Base-by-base conservation (phyloP, 305 asterid genomes). In the Rubia balearica region DNA sequence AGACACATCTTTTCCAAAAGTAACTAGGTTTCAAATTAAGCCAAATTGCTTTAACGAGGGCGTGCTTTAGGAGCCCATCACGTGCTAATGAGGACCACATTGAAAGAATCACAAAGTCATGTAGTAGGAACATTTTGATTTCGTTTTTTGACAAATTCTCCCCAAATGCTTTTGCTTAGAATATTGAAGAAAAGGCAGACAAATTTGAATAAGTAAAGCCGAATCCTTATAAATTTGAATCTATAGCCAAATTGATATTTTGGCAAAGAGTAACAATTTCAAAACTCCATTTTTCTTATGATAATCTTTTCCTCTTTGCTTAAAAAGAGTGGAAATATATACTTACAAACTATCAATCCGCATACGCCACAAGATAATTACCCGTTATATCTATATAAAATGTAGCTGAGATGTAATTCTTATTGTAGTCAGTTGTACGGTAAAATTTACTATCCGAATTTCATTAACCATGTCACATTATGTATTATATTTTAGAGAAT, bases 21-120 rank as follows among this genome's bases (percentile, higher is more conserved):
- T 62, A 36, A 62, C 67, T 14, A 62, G 45, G 48, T 8, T 33
- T 30, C 22, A 12, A 27, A 27, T 61, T 61, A 7, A 61, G 43
- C 66, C 14, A 60, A 62, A 14, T 36, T 62, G 36, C 67, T 36
- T 64, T 64, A 9, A 4, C 38, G 48, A 51, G 51, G 68, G 68
- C 51, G 30, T 63, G 68, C 48, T 63, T 63, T 7, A 63, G 48
- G 19, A 61, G 10, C 21, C 33, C 67, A 14, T 62, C 67, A 62
- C 24, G 67, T 62, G 67, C 67, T 5, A 64, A 51, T 5, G 27
- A 64, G 68, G 68, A 64, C 68, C 68, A 64, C 68, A 38, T 8
- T 40, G 27, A 22, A 17, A 64, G 21, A 17, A 63, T 4, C 48
- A 63, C 46, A 36, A 5, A 30, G 51, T 12, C 53, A 13, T 3